phyloP scores from a whole-genome alignment of 129 eudicot species.

The Arctium minus region DNA sequence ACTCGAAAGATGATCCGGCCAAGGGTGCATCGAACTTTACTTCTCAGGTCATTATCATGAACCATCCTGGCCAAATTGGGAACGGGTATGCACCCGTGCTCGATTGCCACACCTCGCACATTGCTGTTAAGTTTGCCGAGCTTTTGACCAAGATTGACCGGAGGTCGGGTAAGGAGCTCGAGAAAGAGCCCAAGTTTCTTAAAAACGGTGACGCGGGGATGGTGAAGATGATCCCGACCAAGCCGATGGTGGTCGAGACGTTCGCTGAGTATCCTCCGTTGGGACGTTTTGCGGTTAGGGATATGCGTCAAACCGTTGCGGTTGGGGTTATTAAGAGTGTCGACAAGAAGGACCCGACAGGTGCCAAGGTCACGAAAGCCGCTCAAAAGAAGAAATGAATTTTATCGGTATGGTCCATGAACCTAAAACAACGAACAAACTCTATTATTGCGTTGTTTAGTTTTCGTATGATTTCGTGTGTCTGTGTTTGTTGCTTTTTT shows the following conservation, averaged over 20 bases:
- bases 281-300: constrained; percentile 25
- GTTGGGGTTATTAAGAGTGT: constrained; percentile 31
- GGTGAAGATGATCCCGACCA: constrained; percentile 29
- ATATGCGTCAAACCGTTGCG: constrained; percentile 29
- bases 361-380: constrained; percentile 24
- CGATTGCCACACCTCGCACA: constrained; percentile 25
- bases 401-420: not conserved
- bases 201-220: constrained; percentile 22
- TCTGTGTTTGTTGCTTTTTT: not conserved
- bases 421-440: not conserved
- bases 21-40: constrained; percentile 23
- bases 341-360: constrained; percentile 26
- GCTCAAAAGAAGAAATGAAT: constrained; percentile 25
- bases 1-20: constrained; percentile 3
- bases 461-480: not conserved
- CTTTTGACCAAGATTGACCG: constrained; percentile 23
- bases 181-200: constrained; percentile 26
- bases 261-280: constrained; percentile 24
- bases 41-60: constrained; percentile 29
- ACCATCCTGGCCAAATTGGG: constrained; percentile 21
- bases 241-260: constrained; percentile 31
- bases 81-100: constrained; percentile 25
- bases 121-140: constrained; percentile 26
- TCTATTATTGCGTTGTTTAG: not conserved
- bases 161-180: constrained; percentile 32